Percentiles rank a stretch among this genome's conserved stretches.
Evolutionary conservation across 257 asterid species (phyloP).

Genomic region (Solanum bulbocastanum): DNA sequence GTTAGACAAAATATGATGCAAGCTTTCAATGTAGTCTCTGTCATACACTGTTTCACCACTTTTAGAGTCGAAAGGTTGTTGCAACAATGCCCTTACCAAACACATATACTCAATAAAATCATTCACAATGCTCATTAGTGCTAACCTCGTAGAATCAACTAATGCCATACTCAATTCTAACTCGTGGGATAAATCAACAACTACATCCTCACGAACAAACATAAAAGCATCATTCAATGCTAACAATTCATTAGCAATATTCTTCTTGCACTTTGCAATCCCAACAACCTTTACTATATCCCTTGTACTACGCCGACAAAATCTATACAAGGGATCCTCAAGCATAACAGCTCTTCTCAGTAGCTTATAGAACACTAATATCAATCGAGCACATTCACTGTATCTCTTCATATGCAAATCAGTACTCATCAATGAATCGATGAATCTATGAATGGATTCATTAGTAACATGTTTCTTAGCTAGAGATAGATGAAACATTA

Average conservation of each 20-base stretch:
- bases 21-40: not conserved
- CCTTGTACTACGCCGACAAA: conserved; percentile 23
- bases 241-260: conserved; percentile 10
- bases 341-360: too few species aligned
- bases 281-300: conserved; percentile 21
- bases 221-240: conserved; percentile 42
- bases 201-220: conserved; percentile 51
- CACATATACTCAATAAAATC: not conserved
- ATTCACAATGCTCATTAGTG: not conserved
- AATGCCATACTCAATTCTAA: conserved; percentile 20
- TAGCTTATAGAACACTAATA: too few species aligned
- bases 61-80: not conserved
- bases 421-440: conserved; percentile 30
- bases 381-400: too few species aligned
- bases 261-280: not conserved
- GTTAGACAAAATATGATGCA: not conserved
- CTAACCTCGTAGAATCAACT: not conserved
- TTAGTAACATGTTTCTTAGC: conserved; percentile 26
- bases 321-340: conserved; percentile 15
- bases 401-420: not conserved
- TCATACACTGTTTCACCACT: not conserved
- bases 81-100: not conserved
- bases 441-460: conserved; percentile 27
- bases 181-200: conserved; percentile 27
- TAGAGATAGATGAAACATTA: not conserved